Conservation (phyloP, 257 asterid species). For the Scutellaria baicalensis region DNA sequence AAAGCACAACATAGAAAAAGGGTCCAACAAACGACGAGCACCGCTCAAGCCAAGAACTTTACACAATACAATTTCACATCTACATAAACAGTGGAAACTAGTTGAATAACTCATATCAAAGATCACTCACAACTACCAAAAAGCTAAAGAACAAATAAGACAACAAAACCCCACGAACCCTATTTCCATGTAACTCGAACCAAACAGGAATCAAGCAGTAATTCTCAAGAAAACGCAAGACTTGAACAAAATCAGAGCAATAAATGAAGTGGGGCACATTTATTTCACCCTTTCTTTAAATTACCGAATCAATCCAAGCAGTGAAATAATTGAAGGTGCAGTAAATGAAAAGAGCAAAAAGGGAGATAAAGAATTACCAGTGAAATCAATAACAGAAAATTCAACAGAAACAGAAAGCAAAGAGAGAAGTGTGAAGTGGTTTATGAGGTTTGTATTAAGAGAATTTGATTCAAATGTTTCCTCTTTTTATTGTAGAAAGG, state of each 20-base stretch:
- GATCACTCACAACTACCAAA: not conserved
- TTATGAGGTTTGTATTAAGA: conserved; percentile 13
- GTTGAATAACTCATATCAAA: not conserved
- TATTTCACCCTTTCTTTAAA: not conserved
- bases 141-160: not conserved
- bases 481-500: conserved; percentile 32
- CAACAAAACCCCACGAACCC: conserved; percentile 19
- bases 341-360: not conserved
- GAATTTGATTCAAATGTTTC: conserved; percentile 35
- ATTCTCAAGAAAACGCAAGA: not conserved
- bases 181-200: conserved; percentile 3
- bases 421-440: conserved; percentile 9
- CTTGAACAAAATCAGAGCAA: conserved; percentile 11
- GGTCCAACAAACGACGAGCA: not conserved
- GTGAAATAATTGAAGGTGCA: conserved; percentile 3
- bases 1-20: conserved; percentile 1
- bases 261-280: conserved; percentile 21
- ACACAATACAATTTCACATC: not conserved
- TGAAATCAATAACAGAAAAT: not conserved
- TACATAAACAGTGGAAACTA: not conserved
- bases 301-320: conserved; percentile 2
- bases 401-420: not conserved
- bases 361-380: not conserved
- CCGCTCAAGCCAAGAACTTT: not conserved
- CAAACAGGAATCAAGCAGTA: not conserved